Base-by-base conservation (phyloP, 371 early-diverging fungal species). In the Mortierella sp. region DNA sequence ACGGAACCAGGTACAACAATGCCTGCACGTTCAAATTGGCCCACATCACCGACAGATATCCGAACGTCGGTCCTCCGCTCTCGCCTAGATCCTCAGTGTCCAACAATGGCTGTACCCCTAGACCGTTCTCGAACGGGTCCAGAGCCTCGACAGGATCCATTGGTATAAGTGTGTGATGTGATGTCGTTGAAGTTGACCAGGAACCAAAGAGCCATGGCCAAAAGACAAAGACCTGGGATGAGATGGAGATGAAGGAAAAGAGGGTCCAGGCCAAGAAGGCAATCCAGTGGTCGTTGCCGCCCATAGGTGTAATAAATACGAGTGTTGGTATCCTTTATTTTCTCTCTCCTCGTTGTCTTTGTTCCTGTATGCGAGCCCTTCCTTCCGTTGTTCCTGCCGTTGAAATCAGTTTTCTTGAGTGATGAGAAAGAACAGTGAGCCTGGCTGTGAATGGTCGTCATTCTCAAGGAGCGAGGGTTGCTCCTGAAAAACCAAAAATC, bases 211-310 rank as follows among this genome's bases (percentile, higher is more conserved):
- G 86, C 87, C 89, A 92, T 29, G 80, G 86, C 86, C 86, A 87
- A 73, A 91, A 89, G 43, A 94, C 87, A 73, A 89, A 91, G 45
- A 87, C 53, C 72, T 89, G 88, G 73, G 86, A 79, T 61, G 85
- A 81, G 74, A 88, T 76, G 44, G 86, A 82, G 68, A 90, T 85
- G 75, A 86, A 90, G 11, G 85, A 73, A 65, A 92, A 88, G 44
- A 93, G 88, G 65, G 79, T 31, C 58, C 85, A 85, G 45, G 88
- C 89, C 39, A 85, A 75, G 64, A 74, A 76, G 52, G 89, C 85
- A 70, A 89, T 77, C 78, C 78, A 82, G 24, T 53, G 63, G 69
- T 82, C 78, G 72, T 77, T 77, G 55, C 67, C 47, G 47, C 64
- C 65, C 80, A 75, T 79, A 29, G 52, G n/a, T n/a, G n/a, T n/a